A percentile compares a stretch with the other conserved stretches of the same genome.
phyloP scores from a whole-genome alignment of 306 rosid genomes.

The Sindora glabra region DNA sequence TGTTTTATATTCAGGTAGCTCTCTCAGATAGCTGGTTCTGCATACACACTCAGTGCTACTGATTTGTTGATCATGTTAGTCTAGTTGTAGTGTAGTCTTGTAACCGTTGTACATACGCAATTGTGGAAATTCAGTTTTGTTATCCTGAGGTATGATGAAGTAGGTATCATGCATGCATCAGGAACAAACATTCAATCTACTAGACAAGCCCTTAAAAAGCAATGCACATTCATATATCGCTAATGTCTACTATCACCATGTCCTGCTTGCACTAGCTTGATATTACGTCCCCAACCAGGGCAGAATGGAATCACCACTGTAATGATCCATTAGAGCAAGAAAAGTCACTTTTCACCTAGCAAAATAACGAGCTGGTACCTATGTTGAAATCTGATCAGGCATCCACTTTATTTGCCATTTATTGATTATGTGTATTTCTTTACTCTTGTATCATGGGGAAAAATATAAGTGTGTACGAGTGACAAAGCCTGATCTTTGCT shows the following conservation, averaged over 20 bases:
- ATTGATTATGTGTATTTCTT: neutral
- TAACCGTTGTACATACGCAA: neutral
- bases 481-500: neutral
- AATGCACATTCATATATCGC: no score
- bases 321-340: neutral
- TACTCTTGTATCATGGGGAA: neutral
- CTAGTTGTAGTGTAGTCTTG: neutral
- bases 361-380: neutral
- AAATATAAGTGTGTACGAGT: neutral
- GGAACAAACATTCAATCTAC: neutral
- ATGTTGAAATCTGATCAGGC: neutral
- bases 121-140: neutral
- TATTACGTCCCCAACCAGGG: no score
- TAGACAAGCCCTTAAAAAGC: neutral
- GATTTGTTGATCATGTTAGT: conserved; percentile 3
- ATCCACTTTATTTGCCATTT: conserved; percentile 3
- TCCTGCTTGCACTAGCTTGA: neutral
- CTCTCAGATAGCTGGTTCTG: neutral
- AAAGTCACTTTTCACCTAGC: neutral
- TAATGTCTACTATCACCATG: neutral
- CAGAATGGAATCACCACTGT: neutral
- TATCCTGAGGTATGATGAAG: neutral
- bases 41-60: conserved; percentile 7
- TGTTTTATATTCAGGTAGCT: conserved; percentile 87
- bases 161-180: neutral